Evolutionary conservation across 495 filamentous ascomycete species (phyloP).

Genomic region (Amphirosellinia nigrospora): DNA sequence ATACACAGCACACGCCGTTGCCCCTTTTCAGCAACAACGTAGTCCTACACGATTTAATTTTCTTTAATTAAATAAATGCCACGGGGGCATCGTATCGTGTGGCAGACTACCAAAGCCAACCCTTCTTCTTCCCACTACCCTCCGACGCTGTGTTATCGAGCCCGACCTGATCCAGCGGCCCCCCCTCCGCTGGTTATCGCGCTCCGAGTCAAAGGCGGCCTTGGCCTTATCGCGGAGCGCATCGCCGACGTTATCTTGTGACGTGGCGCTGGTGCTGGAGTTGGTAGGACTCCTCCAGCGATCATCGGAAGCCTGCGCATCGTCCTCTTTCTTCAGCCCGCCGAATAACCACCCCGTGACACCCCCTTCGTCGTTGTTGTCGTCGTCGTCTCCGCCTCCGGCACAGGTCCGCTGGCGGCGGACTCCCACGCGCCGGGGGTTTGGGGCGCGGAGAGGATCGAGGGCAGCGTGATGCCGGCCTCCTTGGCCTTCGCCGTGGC

Average conservation of each 20-base stretch:
- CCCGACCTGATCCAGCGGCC: conserved; percentile 56
- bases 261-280: neutral
- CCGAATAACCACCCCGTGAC: conserved; percentile 46
- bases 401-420: neutral
- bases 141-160: conserved; percentile 26
- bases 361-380: conserved; percentile 48
- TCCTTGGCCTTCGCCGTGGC: conserved; percentile 39
- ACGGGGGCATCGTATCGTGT: neutral
- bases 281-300: conserved; percentile 45
- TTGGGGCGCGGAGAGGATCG: conserved; percentile 36
- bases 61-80: too few species aligned
- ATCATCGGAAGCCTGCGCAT: neutral
- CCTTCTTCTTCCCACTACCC: conserved; percentile 35
- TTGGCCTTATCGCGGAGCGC: conserved; percentile 43
- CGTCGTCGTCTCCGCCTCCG: neutral
- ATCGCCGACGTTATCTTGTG: conserved; percentile 17
- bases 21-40: neutral
- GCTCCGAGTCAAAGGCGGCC: conserved; percentile 57
- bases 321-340: conserved; percentile 66
- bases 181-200: conserved; percentile 54
- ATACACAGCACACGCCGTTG: neutral
- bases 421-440: neutral
- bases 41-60: neutral
- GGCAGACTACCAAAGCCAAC: conserved; percentile 38
- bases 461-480: conserved; percentile 45